Base-by-base conservation (phyloP, 345 rosid species). In the Cardiospermum halicacabum region DNA sequence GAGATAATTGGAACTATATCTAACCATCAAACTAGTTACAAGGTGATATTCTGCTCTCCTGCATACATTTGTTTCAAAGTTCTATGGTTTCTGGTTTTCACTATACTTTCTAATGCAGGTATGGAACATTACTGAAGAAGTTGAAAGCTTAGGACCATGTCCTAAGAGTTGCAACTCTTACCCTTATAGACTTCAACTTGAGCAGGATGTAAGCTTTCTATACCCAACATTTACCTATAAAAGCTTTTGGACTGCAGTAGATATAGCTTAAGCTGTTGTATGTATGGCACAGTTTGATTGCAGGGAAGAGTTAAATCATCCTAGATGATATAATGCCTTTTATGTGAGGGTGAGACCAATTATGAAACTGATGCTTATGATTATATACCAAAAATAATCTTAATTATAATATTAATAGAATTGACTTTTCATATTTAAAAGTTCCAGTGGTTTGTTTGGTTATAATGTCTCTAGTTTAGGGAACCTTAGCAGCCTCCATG, bases 181-280 rank as follows among this genome's bases (percentile, higher is more conserved):
- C 76, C 87, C 76, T 67, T 82, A 77, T 72, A 79, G 87, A 75
- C 76, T 69, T 67, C 96, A 89, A 74, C 96, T 91, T 51, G 89
- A 91, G 62, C 79, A 77, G 66, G 96, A 91, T 81, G 97, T 89
- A 72, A 85, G 91, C 66, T 69, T 76, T 60, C 64, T 9, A 57
- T 15, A 42, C 43, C 34, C 32, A 30, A 40, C 19, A 11, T 58
- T 60, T 18, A 24, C 9, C 16, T 4, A 1, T 55, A 36, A 42
- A 24, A 65, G 27, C 43, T 54, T 3, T 54, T 11, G 40, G 27
- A 39, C 27, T 26, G 21, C 19, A 13, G 36, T 24, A 47, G 22
- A 19, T n/a, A 30, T 62, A 21, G 27, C 42, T 26, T 26, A 28
- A 15, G 34, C 7, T 19, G 12, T 48, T 5, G 32, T 11, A 30